Evolutionary conservation across 495 filamentous ascomycete species (phyloP), one percentile per base, ranked within the genome.

Genomic region (Pyrenopolyporus hunteri): DNA sequence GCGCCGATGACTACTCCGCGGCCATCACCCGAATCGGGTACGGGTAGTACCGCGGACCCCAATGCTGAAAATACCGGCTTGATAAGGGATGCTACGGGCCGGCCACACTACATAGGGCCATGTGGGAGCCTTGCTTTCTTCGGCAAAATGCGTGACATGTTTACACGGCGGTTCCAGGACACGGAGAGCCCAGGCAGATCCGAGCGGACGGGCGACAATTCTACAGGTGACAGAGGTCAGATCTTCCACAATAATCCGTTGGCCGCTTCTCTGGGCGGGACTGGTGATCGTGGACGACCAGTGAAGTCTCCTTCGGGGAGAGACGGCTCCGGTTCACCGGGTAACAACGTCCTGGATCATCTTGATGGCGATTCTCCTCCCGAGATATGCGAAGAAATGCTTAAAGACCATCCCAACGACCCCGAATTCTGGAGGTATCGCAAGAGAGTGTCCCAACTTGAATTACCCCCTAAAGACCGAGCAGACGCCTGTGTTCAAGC

Each of bases 91-190:
- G 68, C 73, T 17, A 64, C 66, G 8, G 73, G 73, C 4, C 72
- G 71, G 32, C 57, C 62, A 16, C 73, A 77, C 14, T 77, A 74
- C 54, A 73, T 77, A 37, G 75, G 75, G 4, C 73, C 74, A 20
- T 65, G 72, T 10, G 71, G 73, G 23, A 72, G 69, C 36, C 66
- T 76, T 45, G 60, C 66, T 3, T 70, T 72, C 60, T 66, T 70
- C 28, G 56, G 61, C 1, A 64, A 72, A 26, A 70, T 74, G 53
- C 68, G 70, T 4, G 58, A 67, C 4, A 26, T 76, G 3, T 64
- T 72, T 17, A 51, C 60, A 20, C 64, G 35, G 17, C 46, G 62
- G 10, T 49, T 64, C 13, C 35, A 37, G 11, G 57, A 48, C 35
- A 28, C 50, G 28, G 36, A 40, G 39, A 40, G 62, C 39, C 17